phyloP scores from a whole-genome alignment of 495 filamentous ascomycete genomes.

The Hyphodiscus hymeniophilus region DNA sequence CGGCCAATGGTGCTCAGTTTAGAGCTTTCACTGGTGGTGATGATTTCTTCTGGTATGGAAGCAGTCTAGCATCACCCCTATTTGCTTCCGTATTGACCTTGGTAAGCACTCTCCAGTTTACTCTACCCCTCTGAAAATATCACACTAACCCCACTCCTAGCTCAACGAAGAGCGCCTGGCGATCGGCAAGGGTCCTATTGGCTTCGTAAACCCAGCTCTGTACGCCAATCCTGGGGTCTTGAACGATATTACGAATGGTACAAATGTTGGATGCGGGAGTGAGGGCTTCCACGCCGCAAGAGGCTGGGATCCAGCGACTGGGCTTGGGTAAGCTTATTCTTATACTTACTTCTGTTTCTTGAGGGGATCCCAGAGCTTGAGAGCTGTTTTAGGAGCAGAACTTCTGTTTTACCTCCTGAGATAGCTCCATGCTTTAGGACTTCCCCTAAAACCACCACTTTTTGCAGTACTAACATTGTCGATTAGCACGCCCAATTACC shows the following conservation, averaged over 20 bases:
- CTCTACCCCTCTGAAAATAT: background rate
- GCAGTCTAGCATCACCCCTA: constrained; percentile 48
- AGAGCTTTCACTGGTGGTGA: constrained; percentile 35
- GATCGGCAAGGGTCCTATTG: constrained; percentile 37
- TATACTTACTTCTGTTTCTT: background rate
- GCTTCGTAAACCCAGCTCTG: constrained; percentile 43
- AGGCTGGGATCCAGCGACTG: constrained; percentile 55
- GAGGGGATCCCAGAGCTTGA: background rate
- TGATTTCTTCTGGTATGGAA: constrained; percentile 39
- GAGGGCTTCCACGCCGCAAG: constrained; percentile 39
- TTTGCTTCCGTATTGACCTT: constrained; percentile 41
- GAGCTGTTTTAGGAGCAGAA: background rate
- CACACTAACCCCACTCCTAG: background rate
- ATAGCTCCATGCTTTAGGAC: constrained; percentile 51
- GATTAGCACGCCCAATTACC: constrained; percentile 40
- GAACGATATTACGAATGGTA: constrained; percentile 40
- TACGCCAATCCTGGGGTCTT: constrained; percentile 39
- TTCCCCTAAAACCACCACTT: too few relatives aligned
- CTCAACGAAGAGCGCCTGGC: constrained; percentile 36
- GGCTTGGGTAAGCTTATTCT: constrained; percentile 17
- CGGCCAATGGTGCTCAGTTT: constrained; percentile 51
- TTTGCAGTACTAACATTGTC: too few relatives aligned
- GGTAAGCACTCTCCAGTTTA: constrained; percentile 20
- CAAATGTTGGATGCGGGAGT: constrained; percentile 36
- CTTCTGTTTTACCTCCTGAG: background rate